Base-by-base conservation (phyloP, 768 basidiomycete genomes). In the Coprinellus aureogranulatus region DNA sequence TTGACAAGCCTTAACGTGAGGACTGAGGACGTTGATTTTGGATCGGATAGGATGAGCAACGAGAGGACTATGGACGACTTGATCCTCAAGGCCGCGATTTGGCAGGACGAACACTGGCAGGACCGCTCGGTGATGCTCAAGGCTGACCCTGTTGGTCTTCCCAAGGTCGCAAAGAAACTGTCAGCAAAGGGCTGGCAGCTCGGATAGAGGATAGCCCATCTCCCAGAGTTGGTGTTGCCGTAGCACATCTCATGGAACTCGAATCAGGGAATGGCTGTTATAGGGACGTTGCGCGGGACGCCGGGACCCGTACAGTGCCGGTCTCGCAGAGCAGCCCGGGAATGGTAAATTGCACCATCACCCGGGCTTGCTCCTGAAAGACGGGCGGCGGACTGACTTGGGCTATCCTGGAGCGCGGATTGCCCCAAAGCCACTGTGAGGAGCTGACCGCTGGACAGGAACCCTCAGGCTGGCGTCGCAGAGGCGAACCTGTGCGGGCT, bases 271-370 rank as follows among this genome's bases (percentile, higher is more conserved):
- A 92, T 64, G 95, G 97, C 66, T 82, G 88, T 3, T 99, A 97
- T 97, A 75, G 94, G 37, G 79, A 79, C 31, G 90, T 94, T 44
- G 94, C 96, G 3, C 76, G 88, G 62, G n/a, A n/a, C n/a, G n/a
- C n/a, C n/a, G n/a, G n/a, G 92, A 94, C 27, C 98, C 97, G 97
- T 99, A 96, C 69, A 88, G 84, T 16, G 79, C 84, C 37, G 95
- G 94, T 0, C 76, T 99, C 31, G 83, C 85, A 6, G 92, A 92
- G 64, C 90, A 89, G 47, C 97, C 97, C 0, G 95, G 94, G n/a
- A 87, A 88, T 4, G 97, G 97, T 2, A 88, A 95, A 67, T 74
- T 99, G 40, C 97, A 98, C 70, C 94, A 98, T 67, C 93, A 98
- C 65, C 73, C 98, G 14, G 97, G 94, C 2, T 70, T 96, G 61